These are phyloP conservation scores for Mucor plumbeus DNA, from an alignment of 371 early-diverging fungal species.

Conservation along the genomic window DNA sequence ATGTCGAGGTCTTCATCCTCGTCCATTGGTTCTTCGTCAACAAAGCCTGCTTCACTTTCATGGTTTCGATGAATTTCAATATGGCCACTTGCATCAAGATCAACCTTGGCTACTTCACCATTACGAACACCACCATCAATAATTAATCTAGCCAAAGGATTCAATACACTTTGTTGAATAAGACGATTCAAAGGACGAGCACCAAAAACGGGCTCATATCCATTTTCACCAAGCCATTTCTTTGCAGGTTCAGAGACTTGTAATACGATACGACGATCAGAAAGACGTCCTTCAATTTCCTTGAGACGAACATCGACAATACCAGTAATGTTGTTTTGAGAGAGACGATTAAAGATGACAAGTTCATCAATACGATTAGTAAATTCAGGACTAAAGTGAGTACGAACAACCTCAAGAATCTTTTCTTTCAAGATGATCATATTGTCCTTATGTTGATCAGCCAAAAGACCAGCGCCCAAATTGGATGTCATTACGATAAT, in stretches of 20 bases:
- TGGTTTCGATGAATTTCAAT: conserved; percentile 53
- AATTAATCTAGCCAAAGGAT: conserved; percentile 79
- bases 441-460: conserved; percentile 37
- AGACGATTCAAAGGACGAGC: conserved; percentile 84
- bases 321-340: conserved; percentile 66
- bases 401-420: conserved; percentile 72
- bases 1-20: conserved; percentile 48
- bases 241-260: conserved; percentile 71
- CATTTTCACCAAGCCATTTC: conserved; percentile 77
- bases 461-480: conserved; percentile 66
- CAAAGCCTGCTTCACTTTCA: conserved; percentile 46
- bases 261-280: conserved; percentile 74
- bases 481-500: conserved; percentile 95
- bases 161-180: conserved; percentile 80
- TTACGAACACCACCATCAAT: conserved; percentile 79
- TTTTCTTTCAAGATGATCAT: conserved; percentile 59
- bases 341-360: conserved; percentile 85
- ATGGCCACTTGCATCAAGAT: conserved; percentile 33
- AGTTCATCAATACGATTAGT: conserved; percentile 91
- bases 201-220: conserved; percentile 89
- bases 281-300: conserved; percentile 76
- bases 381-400: conserved; percentile 90
- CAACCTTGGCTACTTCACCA: conserved; percentile 64
- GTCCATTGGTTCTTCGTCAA: conserved; percentile 50
- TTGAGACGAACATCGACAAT: conserved; percentile 87